Percentiles rank a stretch among this genome's conserved stretches.
phyloP scores from a whole-genome alignment of 176 grass and related monocot genomes.

The Coix lacrymajobi region DNA sequence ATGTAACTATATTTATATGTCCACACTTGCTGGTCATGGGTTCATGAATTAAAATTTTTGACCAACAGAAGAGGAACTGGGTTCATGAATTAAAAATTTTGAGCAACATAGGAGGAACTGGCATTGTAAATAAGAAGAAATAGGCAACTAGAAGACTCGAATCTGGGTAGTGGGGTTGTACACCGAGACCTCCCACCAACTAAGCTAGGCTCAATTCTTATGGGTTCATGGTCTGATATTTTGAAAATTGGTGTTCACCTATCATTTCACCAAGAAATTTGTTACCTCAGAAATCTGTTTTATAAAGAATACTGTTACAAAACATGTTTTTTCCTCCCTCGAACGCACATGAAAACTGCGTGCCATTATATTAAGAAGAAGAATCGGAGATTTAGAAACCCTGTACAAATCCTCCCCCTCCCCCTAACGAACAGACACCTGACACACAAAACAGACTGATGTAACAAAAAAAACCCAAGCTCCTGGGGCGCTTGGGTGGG shows the following conservation, averaged over 20 bases:
- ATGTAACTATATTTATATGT: not conserved
- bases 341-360: not conserved
- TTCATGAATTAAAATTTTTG: not conserved
- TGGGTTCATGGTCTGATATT: not conserved
- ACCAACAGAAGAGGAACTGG: not conserved
- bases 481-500: too few relatives aligned
- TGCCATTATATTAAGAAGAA: not conserved
- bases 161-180: not conserved
- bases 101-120: not conserved
- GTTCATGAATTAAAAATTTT: not conserved
- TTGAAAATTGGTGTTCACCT: not conserved
- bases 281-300: not conserved
- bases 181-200: not conserved
- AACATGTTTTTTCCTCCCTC: not conserved
- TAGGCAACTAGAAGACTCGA: not conserved
- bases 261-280: not conserved
- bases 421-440: too few relatives aligned
- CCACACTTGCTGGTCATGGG: not conserved
- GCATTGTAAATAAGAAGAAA: not conserved
- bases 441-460: too few relatives aligned
- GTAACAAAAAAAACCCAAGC: too few relatives aligned
- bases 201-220: not conserved
- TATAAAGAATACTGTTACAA: not conserved
- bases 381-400: not conserved
- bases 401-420: not conserved